Conservation (phyloP, 345 rosid species). For the Aquilaria malaccensis region DNA sequence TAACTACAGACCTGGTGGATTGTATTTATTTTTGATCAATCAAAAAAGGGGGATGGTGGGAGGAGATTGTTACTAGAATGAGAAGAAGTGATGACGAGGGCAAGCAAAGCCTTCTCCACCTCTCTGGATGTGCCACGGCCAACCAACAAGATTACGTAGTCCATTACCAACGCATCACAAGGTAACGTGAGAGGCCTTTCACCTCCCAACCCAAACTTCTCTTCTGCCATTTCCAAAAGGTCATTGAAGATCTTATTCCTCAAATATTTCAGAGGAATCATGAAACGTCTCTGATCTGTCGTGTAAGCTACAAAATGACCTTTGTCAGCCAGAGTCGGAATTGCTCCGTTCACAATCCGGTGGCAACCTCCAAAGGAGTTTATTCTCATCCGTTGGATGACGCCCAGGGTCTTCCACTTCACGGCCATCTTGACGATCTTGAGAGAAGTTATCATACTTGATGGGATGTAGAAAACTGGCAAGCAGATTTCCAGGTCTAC, state of each 20-base stretch:
- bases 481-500: neutral
- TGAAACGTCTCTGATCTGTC: conserved; percentile 9
- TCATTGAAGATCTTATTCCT: neutral
- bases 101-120: neutral
- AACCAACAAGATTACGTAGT: conserved; percentile 4
- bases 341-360: neutral
- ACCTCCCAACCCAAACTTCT: conserved; percentile 12
- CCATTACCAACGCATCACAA: conserved; percentile 11
- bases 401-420: conserved; percentile 6
- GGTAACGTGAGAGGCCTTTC: conserved; percentile 9
- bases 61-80: no score
- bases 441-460: neutral
- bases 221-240: conserved; percentile 13
- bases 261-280: conserved; percentile 11
- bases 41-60: no score
- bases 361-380: neutral
- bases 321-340: neutral
- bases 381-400: conserved; percentile 3
- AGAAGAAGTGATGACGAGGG: neutral
- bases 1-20: no score
- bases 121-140: neutral
- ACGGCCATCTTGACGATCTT: conserved; percentile 4
- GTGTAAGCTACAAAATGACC: conserved; percentile 11
- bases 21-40: no score
- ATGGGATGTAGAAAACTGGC: neutral